Base-by-base conservation (phyloP, 768 basidiomycete species). In the Filobasidium floriforme region DNA sequence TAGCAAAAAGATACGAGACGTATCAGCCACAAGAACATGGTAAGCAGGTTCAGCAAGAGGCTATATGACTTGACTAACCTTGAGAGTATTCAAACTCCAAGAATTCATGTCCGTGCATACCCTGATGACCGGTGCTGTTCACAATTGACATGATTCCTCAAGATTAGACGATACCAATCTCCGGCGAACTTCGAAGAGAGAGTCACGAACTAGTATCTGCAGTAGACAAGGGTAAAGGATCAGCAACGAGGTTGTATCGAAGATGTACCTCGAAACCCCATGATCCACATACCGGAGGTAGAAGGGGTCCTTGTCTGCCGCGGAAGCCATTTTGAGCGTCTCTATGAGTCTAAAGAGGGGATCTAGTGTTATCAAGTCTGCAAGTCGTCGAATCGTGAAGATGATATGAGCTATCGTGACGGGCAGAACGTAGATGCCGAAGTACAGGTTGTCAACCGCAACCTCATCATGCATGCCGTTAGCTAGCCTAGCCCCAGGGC, bases 61-160 rank as follows among this genome's bases (percentile, higher is more conserved):
- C 32, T 3, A 37, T 37, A 37, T 9, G 32, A 37, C 9, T 14
- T 6, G 15, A 68, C 76, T 59, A 49, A 44, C 94, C 94, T 81
- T 93, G 90, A 15, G 90, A 89, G 81, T 97, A 97, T 79, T 98
- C 94, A 73, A 98, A 99, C 78, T 99, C 94, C 55, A 99, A 84
- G 79, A 98, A 98, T 79, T 96, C 92, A 81, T 96, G 92, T 24
- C 92, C 93, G 73, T 94, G 92, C 78, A 92, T 92, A 68, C 94
- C 94, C 73, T 92, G 93, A 80, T 99, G 94, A n/a, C 96, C 94
- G 37, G 93, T 94, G 79, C 90, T 91, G 77, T 46, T 24, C 19
- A 18, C 29, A 6, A 10, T 32, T 11, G 28, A n/a, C 28, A 7
- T 6, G 54, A 57, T 26, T 7, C 2, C 26, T 26, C 37, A 37